Evolutionary conservation across 352 stramenopile species (phyloP).

Genomic region (Phytophthora sp.): DNA sequence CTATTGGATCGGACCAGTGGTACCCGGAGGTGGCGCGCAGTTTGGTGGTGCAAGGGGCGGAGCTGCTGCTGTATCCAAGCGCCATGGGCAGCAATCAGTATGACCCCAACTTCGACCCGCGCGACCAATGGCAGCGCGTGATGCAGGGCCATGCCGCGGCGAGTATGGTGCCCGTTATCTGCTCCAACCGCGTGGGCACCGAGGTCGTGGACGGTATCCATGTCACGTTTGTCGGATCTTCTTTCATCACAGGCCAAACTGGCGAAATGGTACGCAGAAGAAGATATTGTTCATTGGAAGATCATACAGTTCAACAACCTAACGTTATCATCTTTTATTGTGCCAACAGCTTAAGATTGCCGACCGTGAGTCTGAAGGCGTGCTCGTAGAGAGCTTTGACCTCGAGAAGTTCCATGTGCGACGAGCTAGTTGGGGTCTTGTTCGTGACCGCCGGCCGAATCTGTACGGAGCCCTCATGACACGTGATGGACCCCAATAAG

Average conservation of each 20-base stretch:
- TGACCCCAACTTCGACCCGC: slow-evolving; percentile 86
- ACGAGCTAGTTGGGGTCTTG: slow-evolving; percentile 86
- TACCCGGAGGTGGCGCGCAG: slow-evolving; percentile 90
- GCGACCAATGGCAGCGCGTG: slow-evolving; percentile 91
- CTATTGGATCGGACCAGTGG: slow-evolving; percentile 93
- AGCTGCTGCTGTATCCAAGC: slow-evolving; percentile 85
- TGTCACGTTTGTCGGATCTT: slow-evolving; percentile 92
- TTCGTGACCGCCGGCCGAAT: slow-evolving; percentile 87
- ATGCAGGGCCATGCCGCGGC: slow-evolving; percentile 92
- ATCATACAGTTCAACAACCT: slow-evolving; percentile 4
- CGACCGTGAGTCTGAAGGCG: slow-evolving; percentile 86
- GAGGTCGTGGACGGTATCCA: slow-evolving; percentile 83
- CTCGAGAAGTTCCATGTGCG: slow-evolving; percentile 87
- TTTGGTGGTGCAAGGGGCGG: slow-evolving; percentile 89
- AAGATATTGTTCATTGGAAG: not conserved
- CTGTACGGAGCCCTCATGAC: slow-evolving; percentile 85
- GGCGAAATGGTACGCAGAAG: slow-evolving; percentile 77
- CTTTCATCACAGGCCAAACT: slow-evolving; percentile 92
- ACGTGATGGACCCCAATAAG: slow-evolving; percentile 67
- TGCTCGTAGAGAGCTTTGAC: slow-evolving; percentile 87
- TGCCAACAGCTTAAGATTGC: slow-evolving; percentile 81
- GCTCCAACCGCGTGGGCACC: slow-evolving; percentile 89
- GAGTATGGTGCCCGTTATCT: slow-evolving; percentile 92
- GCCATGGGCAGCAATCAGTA: slow-evolving; percentile 89
- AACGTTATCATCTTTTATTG: slow-evolving; percentile 13